A percentile compares a stretch with the other conserved stretches of the same genome.
Conservation (phyloP, 2,329 filamentous ascomycete genomes). For the Botrytis aclada region DNA sequence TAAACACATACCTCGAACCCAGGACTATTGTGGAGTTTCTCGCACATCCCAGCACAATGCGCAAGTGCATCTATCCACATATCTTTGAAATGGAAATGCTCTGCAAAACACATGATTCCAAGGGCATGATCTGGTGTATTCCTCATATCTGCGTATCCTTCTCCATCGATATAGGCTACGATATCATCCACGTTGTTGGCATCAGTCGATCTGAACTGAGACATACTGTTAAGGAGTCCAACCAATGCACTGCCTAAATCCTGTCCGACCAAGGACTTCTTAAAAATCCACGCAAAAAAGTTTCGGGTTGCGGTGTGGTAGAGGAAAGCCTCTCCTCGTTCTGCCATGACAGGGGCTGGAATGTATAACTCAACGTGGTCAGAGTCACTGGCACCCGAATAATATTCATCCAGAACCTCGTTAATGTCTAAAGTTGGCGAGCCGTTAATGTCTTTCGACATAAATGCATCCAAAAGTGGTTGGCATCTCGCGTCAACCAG, state of each 20-base stretch:
- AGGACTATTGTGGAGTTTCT: constrained; percentile 51
- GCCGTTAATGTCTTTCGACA: constrained; percentile 33
- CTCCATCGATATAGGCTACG: constrained; percentile 61
- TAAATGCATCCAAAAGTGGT: constrained; percentile 55
- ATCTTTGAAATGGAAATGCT: constrained; percentile 59
- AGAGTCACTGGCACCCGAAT: constrained; percentile 4
- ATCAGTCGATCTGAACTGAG: constrained; percentile 54
- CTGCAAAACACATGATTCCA: constrained; percentile 64
- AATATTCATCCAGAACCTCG: not conserved
- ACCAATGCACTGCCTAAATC: constrained; percentile 63
- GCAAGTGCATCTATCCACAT: constrained; percentile 71
- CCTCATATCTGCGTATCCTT: constrained; percentile 67
- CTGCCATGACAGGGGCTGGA: constrained; percentile 55
- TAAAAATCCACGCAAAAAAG: constrained; percentile 68
- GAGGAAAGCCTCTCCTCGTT: constrained; percentile 53
- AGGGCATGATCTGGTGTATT: constrained; percentile 66
- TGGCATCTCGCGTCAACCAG: constrained; percentile 58
- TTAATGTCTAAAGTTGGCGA: constrained; percentile 22
- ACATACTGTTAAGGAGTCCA: constrained; percentile 62
- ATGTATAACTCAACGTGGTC: constrained; percentile 60
- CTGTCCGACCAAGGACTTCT: constrained; percentile 64
- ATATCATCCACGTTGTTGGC: constrained; percentile 60
- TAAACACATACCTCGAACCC: constrained; percentile 57
- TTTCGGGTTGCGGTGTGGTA: constrained; percentile 71
- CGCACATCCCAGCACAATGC: constrained; percentile 76